Base-by-base conservation (phyloP, 1,139 yeast species). In the Magnusiomyces ingens region DNA sequence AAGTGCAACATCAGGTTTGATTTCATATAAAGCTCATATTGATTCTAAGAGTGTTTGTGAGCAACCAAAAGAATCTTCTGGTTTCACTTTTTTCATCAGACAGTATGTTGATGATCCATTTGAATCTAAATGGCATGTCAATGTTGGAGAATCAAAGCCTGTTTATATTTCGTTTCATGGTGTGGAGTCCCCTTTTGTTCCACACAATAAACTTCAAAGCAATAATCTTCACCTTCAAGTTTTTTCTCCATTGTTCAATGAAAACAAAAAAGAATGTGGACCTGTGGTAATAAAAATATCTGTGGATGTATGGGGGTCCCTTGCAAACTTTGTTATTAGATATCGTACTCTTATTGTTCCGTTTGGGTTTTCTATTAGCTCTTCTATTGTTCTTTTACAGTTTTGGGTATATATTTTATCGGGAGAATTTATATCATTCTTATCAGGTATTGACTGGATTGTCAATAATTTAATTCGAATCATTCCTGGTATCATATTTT, bases 51-150 rank as follows among this genome's bases (percentile, higher is more conserved):
- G 59, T 2, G 36, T 48, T 52, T 53, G 26, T 17, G 45, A 43
- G n/a, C 49, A 50, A 0, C 52, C 57, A 11, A 54, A 54, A 2
- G 62, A 63, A 37, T 57, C 67, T 15, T 37, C 49, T 4, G 48
- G 52, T 29, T 81, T 81, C 59, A 67, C 77, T n/a, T 84, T 93
- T 0, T 71, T 86, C 36, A 67, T 85, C 2, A 75, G 87, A 54
- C 95, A 87, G 66, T 76, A 78, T 69, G 72, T 80, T 2, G 70
- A 73, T 6, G 81, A 80, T 36, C 86, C 86, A 0, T 76, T 69
- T 60, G 96, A 88, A 66, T 76, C 85, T 0, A 86, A 86, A 65
- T 87, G 94, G 89, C 85, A 84, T 61, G 69, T 82, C n/a, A 73
- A 79, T 50, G 61, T 79, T 0, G 64, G 71, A 10, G 61, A 67